Percentiles rank a stretch among this genome's conserved stretches.
Conservation (phyloP, 2,329 filamentous ascomycete species). For the Fusarium guadeloupense region DNA sequence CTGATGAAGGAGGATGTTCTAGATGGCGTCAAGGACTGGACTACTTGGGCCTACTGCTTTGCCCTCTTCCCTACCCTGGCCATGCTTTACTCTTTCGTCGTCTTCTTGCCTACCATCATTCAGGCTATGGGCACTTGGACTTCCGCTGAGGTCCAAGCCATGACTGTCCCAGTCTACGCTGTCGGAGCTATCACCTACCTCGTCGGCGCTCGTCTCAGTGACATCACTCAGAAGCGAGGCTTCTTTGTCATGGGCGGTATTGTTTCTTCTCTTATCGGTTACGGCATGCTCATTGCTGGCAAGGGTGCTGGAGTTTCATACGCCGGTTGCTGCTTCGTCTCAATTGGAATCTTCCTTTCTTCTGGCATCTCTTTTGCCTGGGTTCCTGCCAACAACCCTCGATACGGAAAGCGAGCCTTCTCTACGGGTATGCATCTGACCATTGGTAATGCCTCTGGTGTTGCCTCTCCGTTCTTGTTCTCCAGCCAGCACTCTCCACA, state of each 20-base stretch:
- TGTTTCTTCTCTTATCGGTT: conserved; percentile 64
- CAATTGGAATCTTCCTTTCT: conserved; percentile 61
- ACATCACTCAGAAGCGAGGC: conserved; percentile 64
- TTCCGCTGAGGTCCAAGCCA: conserved; percentile 66
- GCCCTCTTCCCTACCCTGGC: conserved; percentile 69
- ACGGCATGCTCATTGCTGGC: conserved; percentile 65
- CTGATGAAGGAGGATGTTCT: conserved; percentile 40
- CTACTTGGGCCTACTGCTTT: conserved; percentile 67
- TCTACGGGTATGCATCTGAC: conserved; percentile 69
- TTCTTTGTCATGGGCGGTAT: conserved; percentile 63
- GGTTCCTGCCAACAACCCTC: conserved; percentile 65
- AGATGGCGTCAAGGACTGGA: conserved; percentile 62
- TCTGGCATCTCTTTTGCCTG: conserved; percentile 49
- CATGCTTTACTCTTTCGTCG: conserved; percentile 73
- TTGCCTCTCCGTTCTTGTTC: conserved; percentile 69
- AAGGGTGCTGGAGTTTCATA: conserved; percentile 67
- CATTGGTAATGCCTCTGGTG: conserved; percentile 69
- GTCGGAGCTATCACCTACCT: conserved; percentile 71
- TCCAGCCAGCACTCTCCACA: conserved; percentile 53
- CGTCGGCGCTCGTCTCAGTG: conserved; percentile 64
- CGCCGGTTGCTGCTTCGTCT: conserved; percentile 69
- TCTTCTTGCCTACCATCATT: conserved; percentile 76
- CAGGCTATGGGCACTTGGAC: conserved; percentile 66
- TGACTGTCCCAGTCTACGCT: conserved; percentile 74
- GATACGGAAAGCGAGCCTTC: conserved; percentile 71